Conservation (phyloP, 352 stramenopile species). For the Aphanomyces astaci region DNA sequence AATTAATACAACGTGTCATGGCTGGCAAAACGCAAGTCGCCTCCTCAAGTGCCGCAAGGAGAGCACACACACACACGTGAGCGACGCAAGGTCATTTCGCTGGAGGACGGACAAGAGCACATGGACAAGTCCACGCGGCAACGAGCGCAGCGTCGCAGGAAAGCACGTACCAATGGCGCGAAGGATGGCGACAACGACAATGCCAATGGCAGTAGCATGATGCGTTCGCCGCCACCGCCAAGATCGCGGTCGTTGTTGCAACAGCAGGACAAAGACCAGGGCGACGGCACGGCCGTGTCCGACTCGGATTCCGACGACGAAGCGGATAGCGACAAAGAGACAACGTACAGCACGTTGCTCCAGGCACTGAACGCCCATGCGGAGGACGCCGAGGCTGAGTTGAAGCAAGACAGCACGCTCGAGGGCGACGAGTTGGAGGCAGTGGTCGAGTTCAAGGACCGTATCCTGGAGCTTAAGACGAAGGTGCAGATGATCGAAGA, state of each 20-base stretch:
- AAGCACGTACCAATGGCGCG: background rate
- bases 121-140: constrained; percentile 6
- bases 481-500: constrained; percentile 82
- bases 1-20: constrained; percentile 7
- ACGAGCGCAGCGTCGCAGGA: constrained; percentile 1
- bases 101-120: background rate
- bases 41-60: background rate
- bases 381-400: constrained; percentile 38
- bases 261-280: constrained; percentile 17
- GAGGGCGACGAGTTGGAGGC: background rate
- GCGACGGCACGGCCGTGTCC: constrained; percentile 1
- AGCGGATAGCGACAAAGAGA: constrained; percentile 12
- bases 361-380: constrained; percentile 23
- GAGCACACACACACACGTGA: background rate
- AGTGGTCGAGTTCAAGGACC: constrained; percentile 10
- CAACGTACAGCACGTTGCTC: background rate
- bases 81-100: no score
- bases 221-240: constrained; percentile 12
- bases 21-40: background rate
- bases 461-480: constrained; percentile 59
- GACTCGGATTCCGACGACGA: constrained; percentile 18
- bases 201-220: background rate
- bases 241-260: constrained; percentile 14
- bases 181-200: constrained; percentile 14
- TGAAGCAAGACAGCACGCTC: background rate